These are phyloP conservation scores for Xerocomus minutiporus DNA, from an alignment of 1,284 basidiomycete genomes.

Conservation along the genomic window DNA sequence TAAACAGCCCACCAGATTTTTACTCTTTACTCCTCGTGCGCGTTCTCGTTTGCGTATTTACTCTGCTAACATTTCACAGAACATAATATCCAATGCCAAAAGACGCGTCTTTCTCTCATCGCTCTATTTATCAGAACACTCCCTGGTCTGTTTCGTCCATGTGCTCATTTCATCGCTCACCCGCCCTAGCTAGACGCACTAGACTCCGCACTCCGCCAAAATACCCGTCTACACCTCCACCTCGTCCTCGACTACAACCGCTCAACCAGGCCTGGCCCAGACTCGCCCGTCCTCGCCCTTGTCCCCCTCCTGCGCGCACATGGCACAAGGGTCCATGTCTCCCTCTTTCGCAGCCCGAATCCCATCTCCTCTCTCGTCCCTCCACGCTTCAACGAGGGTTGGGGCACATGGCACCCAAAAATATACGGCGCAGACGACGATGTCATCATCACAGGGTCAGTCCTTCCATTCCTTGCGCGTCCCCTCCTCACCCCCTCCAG, in stretches of 20 bases:
- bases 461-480: conserved; percentile 10
- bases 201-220: conserved; percentile 52
- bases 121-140: conserved; percentile 73
- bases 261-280: conserved; percentile 78
- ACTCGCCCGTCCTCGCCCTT: conserved; percentile 72
- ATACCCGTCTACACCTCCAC: conserved; percentile 63
- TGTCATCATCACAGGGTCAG: conserved; percentile 90
- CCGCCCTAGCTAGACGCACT: conserved; percentile 61
- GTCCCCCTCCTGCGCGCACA: conserved; percentile 69
- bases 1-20: conserved; percentile 38
- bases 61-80: conserved; percentile 37
- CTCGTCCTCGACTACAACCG: conserved; percentile 88
- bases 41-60: no score
- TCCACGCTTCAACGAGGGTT: conserved; percentile 94
- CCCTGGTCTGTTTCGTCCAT: conserved; percentile 49
- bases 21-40: conserved; percentile 36
- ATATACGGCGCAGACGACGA: conserved; percentile 92
- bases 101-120: conserved; percentile 83
- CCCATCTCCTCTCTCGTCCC: conserved; percentile 80
- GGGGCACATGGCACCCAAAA: conserved; percentile 98
- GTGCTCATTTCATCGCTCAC: conserved; percentile 3
- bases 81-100: conserved; percentile 70
- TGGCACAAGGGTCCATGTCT: conserved; percentile 72
- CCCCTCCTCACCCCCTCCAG: conserved; percentile 39
- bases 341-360: conserved; percentile 83